Evolutionary conservation across 164 flowering plant genomes (phyloP).

Genomic region (Nymphaea thermarum): DNA sequence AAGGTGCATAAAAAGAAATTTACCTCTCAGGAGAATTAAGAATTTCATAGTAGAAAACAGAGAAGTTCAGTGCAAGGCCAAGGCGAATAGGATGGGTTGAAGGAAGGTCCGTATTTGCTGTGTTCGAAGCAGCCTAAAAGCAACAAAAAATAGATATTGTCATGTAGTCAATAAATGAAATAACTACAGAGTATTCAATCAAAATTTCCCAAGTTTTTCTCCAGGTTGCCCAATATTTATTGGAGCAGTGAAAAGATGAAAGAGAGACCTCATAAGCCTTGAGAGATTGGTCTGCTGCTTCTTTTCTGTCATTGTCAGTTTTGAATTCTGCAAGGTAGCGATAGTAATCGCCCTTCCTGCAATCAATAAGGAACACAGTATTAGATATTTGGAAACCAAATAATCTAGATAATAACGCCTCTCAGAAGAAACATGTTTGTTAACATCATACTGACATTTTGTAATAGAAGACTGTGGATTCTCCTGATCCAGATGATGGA

Average conservation of each 20-base stretch:
- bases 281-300: slow-evolving; percentile 14
- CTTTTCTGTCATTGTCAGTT: slow-evolving; percentile 12
- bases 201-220: not conserved
- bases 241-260: not conserved
- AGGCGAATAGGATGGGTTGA: slow-evolving; percentile 18
- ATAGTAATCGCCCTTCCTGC: slow-evolving; percentile 19
- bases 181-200: not conserved
- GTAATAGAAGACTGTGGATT: slow-evolving; percentile 15
- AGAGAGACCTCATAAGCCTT: slow-evolving; percentile 12
- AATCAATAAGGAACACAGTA: not conserved
- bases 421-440: not conserved
- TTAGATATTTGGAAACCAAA: not conserved
- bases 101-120: slow-evolving; percentile 16
- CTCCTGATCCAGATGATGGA: slow-evolving; percentile 13
- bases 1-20: not conserved
- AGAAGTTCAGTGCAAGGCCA: slow-evolving; percentile 16
- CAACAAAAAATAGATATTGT: not conserved
- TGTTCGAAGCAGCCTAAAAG: slow-evolving; percentile 14
- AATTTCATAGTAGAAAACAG: slow-evolving; percentile 17
- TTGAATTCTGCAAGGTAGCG: slow-evolving; percentile 18
- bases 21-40: slow-evolving; percentile 17
- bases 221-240: too few species aligned
- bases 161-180: not conserved
- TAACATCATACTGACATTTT: slow-evolving; percentile 9
- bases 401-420: too few species aligned